These are phyloP conservation scores for Clarkia xantiana DNA, from an alignment of 345 rosid species.

Conservation along the genomic window DNA sequence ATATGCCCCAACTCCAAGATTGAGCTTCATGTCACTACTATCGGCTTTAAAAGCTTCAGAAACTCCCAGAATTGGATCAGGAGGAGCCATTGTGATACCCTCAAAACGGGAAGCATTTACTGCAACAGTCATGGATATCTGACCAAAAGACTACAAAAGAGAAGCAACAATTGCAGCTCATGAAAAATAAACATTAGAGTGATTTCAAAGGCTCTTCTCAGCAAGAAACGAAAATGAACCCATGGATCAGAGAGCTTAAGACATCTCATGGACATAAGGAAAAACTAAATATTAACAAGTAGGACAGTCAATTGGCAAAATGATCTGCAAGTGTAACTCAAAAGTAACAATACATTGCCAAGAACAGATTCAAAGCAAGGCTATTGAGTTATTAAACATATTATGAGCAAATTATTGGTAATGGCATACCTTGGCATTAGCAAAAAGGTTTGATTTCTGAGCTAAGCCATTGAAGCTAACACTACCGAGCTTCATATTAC, in stretches of 20 bases:
- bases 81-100: background rate
- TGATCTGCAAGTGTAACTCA: too few species aligned
- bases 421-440: conserved; percentile 36
- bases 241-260: too few species aligned
- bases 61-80: conserved; percentile 1
- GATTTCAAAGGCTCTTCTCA: too few species aligned
- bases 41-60: conserved; percentile 11
- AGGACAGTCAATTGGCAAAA: too few species aligned
- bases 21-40: conserved; percentile 12
- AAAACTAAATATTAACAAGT: too few species aligned
- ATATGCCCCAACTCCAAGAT: conserved; percentile 84
- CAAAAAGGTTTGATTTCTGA: conserved; percentile 21
- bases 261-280: too few species aligned
- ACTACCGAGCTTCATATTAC: conserved; percentile 46
- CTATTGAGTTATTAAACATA: too few species aligned
- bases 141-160: conserved; percentile 38
- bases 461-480: conserved; percentile 14
- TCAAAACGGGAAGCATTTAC: conserved; percentile 59
- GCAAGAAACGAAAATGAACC: too few species aligned
- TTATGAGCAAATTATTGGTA: too few species aligned
- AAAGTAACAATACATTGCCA: background rate
- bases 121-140: conserved; percentile 49
- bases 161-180: background rate
- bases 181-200: too few species aligned
- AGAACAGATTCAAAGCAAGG: background rate